Conservation (phyloP, 2,329 filamentous ascomycete species). For the Aspergillus costaricaensis region DNA sequence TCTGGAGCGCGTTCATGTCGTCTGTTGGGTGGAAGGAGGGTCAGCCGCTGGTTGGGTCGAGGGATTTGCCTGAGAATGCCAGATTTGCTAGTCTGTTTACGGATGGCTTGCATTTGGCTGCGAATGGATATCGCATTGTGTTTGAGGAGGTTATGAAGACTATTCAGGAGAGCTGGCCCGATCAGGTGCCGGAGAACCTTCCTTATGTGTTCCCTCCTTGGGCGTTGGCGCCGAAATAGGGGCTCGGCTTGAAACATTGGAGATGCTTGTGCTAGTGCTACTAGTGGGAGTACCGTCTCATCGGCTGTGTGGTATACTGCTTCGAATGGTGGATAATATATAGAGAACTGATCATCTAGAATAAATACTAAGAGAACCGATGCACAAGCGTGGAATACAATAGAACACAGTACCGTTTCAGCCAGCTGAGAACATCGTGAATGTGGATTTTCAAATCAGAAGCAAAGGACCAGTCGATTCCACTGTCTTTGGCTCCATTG, state of each 20-base stretch:
- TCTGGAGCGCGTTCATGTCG: slow-evolving; percentile 77
- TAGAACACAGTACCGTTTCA: neutral
- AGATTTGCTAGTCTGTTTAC: slow-evolving; percentile 54
- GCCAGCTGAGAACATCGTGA: too few species aligned
- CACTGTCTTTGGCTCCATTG: too few species aligned
- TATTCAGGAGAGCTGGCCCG: slow-evolving; percentile 56
- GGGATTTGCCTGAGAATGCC: slow-evolving; percentile 60
- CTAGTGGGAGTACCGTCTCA: too few species aligned
- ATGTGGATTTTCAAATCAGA: too few species aligned
- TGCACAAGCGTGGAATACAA: neutral
- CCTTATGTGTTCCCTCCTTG: slow-evolving; percentile 58
- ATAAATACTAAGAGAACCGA: neutral
- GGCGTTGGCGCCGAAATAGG: slow-evolving; percentile 46
- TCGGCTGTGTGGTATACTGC: too few species aligned
- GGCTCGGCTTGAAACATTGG: neutral
- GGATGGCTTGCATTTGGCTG: slow-evolving; percentile 63
- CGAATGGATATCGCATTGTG: slow-evolving; percentile 58
- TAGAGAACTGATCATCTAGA: neutral
- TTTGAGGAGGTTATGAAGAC: slow-evolving; percentile 56
- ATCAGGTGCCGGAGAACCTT: slow-evolving; percentile 55
- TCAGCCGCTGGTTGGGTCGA: slow-evolving; percentile 57
- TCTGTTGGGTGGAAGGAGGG: slow-evolving; percentile 57
- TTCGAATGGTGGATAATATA: neutral
- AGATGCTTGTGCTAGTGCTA: too few species aligned
- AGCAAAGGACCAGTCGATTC: too few species aligned